These are phyloP conservation scores for Sarocladium oryzae DNA, from an alignment of 2,329 filamentous ascomycete genomes.

Conservation along the genomic window DNA sequence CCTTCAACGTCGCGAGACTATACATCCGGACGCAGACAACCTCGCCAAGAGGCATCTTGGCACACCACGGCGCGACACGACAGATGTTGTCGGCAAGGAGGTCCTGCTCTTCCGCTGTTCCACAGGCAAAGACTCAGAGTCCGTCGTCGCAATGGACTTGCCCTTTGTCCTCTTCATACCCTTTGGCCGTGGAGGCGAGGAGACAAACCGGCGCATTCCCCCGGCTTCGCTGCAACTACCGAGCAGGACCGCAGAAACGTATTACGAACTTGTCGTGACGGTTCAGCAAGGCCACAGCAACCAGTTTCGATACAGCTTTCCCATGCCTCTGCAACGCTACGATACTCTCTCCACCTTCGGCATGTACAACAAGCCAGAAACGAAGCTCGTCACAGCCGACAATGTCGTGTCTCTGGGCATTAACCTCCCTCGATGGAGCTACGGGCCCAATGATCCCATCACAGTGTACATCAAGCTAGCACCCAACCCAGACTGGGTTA, in stretches of 20 bases:
- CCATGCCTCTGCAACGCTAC: conserved; percentile 85
- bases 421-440: conserved; percentile 91
- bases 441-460: conserved; percentile 90
- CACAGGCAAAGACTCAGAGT: conserved; percentile 77
- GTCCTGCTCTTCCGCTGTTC: conserved; percentile 84
- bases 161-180: conserved; percentile 98
- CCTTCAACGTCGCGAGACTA: conserved; percentile 87
- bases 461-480: conserved; percentile 92
- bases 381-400: conserved; percentile 77
- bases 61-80: conserved; percentile 82
- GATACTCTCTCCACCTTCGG: conserved; percentile 97
- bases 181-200: conserved; percentile 84
- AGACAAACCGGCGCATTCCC: conserved; percentile 82
- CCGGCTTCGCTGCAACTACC: conserved; percentile 87
- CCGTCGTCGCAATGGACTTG: conserved; percentile 89
- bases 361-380: conserved; percentile 97
- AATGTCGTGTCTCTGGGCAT: conserved; percentile 89
- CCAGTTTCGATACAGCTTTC: conserved; percentile 86
- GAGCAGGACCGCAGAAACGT: conserved; percentile 92
- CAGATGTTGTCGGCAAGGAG: conserved; percentile 92
- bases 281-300: conserved; percentile 84
- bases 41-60: conserved; percentile 87
- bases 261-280: conserved; percentile 91
- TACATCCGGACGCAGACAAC: conserved; percentile 92
- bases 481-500: conserved; percentile 86